phyloP scores from a whole-genome alignment of 2,329 filamentous ascomycete genomes.

The Periglandula ipomoeae region DNA sequence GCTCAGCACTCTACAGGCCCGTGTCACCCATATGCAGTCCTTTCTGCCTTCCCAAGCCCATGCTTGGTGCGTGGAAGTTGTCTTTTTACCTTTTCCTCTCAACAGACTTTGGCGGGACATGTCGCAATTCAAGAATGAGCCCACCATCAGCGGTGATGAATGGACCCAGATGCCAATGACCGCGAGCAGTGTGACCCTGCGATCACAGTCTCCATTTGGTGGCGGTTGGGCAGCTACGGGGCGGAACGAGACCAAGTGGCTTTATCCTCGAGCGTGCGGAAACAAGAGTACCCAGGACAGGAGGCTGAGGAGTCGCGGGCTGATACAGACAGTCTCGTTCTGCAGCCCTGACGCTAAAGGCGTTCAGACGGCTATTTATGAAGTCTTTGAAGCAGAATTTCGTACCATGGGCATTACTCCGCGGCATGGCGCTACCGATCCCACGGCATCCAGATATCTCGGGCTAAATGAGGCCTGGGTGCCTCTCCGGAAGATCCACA shows the following conservation, averaged over 20 bases:
- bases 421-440: constrained; percentile 17
- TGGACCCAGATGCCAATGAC: constrained; percentile 48
- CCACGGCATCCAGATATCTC: constrained; percentile 34
- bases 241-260: constrained; percentile 45
- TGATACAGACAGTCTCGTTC: constrained; percentile 56
- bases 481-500: constrained; percentile 68
- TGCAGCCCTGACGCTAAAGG: constrained; percentile 56
- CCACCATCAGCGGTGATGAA: constrained; percentile 31
- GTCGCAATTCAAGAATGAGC: constrained; percentile 36
- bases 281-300: constrained; percentile 54
- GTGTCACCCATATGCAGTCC: constrained; percentile 48
- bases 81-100: constrained; percentile 62
- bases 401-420: constrained; percentile 31
- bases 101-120: constrained; percentile 45
- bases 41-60: constrained; percentile 50
- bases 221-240: constrained; percentile 37
- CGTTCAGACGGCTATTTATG: constrained; percentile 53
- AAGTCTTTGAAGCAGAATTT: constrained; percentile 52
- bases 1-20: constrained; percentile 39
- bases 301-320: constrained; percentile 64
- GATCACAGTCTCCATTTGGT: constrained; percentile 38
- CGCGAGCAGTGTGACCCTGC: constrained; percentile 32
- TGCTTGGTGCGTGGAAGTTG: constrained; percentile 68
- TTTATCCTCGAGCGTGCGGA: constrained; percentile 60
- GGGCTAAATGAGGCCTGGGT: constrained; percentile 62